A percentile compares a stretch with the other conserved stretches of the same genome.
Conservation (phyloP, 2,329 filamentous ascomycete genomes). For the Trichoderma cornu-damae region DNA sequence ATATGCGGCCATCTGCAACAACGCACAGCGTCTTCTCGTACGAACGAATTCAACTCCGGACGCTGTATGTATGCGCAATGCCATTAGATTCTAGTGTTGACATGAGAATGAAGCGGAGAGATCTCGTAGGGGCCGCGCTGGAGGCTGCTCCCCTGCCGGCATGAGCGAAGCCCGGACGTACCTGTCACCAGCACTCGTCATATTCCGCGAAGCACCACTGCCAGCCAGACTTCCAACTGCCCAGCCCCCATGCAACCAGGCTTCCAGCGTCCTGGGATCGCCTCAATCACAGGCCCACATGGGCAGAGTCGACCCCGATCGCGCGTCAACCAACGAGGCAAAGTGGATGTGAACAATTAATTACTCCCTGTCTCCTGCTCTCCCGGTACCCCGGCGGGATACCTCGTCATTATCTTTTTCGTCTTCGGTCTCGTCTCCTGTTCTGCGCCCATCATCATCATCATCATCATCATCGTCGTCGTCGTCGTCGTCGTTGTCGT, state of each 20-base stretch:
- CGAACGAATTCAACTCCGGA: background rate
- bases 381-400: slow-evolving; percentile 6
- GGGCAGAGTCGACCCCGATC: slow-evolving; percentile 17
- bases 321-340: slow-evolving; percentile 16
- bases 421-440: slow-evolving; percentile 16
- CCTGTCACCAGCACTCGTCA: background rate
- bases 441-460: background rate
- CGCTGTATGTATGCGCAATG: background rate
- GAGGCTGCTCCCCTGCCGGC: background rate
- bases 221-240: background rate
- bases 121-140: background rate
- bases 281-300: slow-evolving; percentile 19
- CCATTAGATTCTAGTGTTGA: background rate
- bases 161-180: background rate
- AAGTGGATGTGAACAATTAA: slow-evolving; percentile 18
- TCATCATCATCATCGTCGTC: slow-evolving; percentile 6
- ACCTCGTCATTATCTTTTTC: slow-evolving; percentile 16
- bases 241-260: slow-evolving; percentile 14
- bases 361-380: slow-evolving; percentile 17
- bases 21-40: background rate
- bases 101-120: background rate
- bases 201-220: background rate
- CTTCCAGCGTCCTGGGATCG: slow-evolving; percentile 18
- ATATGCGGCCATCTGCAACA: background rate
- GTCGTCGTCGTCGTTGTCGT: no score